phyloP scores from a whole-genome alignment of 192 early-diverging fungal species.

The Coemansia sp. region DNA sequence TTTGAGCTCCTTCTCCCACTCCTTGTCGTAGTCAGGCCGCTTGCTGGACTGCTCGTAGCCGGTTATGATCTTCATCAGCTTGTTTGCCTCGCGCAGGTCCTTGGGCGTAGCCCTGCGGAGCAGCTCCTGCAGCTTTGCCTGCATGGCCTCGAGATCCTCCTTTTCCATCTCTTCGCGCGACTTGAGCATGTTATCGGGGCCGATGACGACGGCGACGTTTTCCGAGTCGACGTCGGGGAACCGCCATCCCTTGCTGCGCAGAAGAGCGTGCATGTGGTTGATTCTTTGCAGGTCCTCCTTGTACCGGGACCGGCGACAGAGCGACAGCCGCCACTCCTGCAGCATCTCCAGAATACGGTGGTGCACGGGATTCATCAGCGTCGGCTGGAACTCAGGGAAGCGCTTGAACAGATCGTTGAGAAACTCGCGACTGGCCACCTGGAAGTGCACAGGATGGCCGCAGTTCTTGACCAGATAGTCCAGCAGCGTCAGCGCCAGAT shows the following conservation, averaged over 20 bases:
- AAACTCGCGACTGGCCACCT: slow-evolving; percentile 95
- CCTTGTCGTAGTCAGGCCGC: slow-evolving; percentile 72
- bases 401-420: slow-evolving; percentile 90
- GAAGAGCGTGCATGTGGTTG: slow-evolving; percentile 88
- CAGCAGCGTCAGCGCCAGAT: slow-evolving; percentile 64
- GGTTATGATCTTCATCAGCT: slow-evolving; percentile 96
- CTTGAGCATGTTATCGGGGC: slow-evolving; percentile 63
- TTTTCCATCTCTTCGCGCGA: slow-evolving; percentile 92
- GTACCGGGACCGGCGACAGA: slow-evolving; percentile 84
- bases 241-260: slow-evolving; percentile 78
- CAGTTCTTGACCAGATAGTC: slow-evolving; percentile 99
- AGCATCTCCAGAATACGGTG: slow-evolving; percentile 87
- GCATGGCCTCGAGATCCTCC: slow-evolving; percentile 74
- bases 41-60: slow-evolving; percentile 79
- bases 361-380: slow-evolving; percentile 68
- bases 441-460: slow-evolving; percentile 95
- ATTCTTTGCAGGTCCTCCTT: slow-evolving; percentile 93
- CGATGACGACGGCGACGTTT: slow-evolving; percentile 45
- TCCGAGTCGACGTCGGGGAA: slow-evolving; percentile 45
- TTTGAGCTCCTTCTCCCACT: slow-evolving; percentile 77
- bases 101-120: slow-evolving; percentile 89
- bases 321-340: slow-evolving; percentile 89
- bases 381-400: slow-evolving; percentile 85
- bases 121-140: slow-evolving; percentile 91
- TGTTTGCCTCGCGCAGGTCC: slow-evolving; percentile 93